Evolutionary conservation across 176 grass and related monocot genomes (phyloP), one percentile per base, ranked within the genome.

Genomic region (Bromus sterilis): DNA sequence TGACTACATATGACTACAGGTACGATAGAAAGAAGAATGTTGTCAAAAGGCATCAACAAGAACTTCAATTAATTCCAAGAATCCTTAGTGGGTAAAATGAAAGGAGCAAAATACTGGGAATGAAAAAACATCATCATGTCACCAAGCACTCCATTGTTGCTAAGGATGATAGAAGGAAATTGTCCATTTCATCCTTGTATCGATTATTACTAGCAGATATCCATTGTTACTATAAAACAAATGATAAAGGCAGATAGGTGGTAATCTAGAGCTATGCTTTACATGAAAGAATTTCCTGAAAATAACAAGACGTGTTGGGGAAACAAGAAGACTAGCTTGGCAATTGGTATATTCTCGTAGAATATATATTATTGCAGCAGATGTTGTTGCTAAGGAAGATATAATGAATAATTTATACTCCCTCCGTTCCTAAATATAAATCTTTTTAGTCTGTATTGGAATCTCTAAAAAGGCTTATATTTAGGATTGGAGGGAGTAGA

Each of bases 311-410:
- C 18, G 18, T 57, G 48, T 40, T 39, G n/a, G 11, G 5, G 48
- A 66, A 80, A 69, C 9, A 39, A 84, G 1, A 76, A n/a, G n/a
- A n/a, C 9, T 58, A 76, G 13, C 26, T 39, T 43, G 34, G 5
- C 24, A 89, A 49, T 21, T 59, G 76, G 48, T 59, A 60, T 23
- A 84, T 67, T 75, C 41, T 74, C 57, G n/a, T n/a, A 69, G 21
- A 84, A 40, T 80, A 7, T 6, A 49, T 49, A 49, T 49, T 2
- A 80, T 32, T 43, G 69, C 36, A n/a, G n/a, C n/a, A 40, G 25
- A 41, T 62, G 14, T 23, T 77, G 46, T 14, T 15, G 46, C 42
- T 5, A 56, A 32, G 9, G 80, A 78, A 59, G 36, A 34, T 6
- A 80, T 13, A 71, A 56, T 23, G 12, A 39, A 46, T 34, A 11